These are phyloP conservation scores for Maudiozyma turicensis DNA, from an alignment of 805 yeast genomes.

Conservation along the genomic window DNA sequence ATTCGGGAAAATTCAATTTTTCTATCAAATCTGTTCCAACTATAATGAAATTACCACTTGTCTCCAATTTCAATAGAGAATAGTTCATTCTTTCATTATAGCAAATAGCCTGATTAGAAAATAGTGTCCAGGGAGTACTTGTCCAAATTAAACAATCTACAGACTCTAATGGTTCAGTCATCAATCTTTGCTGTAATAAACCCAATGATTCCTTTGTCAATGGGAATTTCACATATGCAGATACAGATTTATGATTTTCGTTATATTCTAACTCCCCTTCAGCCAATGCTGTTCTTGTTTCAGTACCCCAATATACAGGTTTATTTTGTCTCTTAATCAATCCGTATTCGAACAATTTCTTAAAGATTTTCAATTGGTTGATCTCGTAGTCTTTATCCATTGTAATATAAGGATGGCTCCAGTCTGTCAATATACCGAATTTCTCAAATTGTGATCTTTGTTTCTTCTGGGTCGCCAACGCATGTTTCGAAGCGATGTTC, in stretches of 20 bases:
- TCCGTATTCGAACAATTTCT: slow-evolving; percentile 51
- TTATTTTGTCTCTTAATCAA: slow-evolving; percentile 75
- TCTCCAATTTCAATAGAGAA: slow-evolving; percentile 34
- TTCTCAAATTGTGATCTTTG: slow-evolving; percentile 58
- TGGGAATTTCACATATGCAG: slow-evolving; percentile 65
- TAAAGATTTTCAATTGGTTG: slow-evolving; percentile 64
- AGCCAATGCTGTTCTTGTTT: slow-evolving; percentile 87
- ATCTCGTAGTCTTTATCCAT: slow-evolving; percentile 62
- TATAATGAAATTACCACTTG: slow-evolving; percentile 37
- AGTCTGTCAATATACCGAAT: slow-evolving; percentile 79
- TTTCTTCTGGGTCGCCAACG: slow-evolving; percentile 48
- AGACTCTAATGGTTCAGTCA: slow-evolving; percentile 3
- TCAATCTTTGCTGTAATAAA: slow-evolving; percentile 3
- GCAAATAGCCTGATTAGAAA: slow-evolving; percentile 78
- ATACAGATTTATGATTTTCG: slow-evolving; percentile 53
- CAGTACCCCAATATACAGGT: slow-evolving; percentile 97
- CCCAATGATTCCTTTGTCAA: slow-evolving; percentile 24
- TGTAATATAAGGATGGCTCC: slow-evolving; percentile 65
- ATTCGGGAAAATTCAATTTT: slow-evolving; percentile 21
- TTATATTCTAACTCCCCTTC: slow-evolving; percentile 93
- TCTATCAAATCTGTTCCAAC: slow-evolving; percentile 46
- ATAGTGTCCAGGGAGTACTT: slow-evolving; percentile 96
- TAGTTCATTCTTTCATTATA: slow-evolving; percentile 52
- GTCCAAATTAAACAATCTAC: slow-evolving; percentile 72
- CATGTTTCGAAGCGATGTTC: slow-evolving; percentile 57